Conservation (phyloP, 2,329 filamentous ascomycete genomes). For the Dryadomyces quercivorus region DNA sequence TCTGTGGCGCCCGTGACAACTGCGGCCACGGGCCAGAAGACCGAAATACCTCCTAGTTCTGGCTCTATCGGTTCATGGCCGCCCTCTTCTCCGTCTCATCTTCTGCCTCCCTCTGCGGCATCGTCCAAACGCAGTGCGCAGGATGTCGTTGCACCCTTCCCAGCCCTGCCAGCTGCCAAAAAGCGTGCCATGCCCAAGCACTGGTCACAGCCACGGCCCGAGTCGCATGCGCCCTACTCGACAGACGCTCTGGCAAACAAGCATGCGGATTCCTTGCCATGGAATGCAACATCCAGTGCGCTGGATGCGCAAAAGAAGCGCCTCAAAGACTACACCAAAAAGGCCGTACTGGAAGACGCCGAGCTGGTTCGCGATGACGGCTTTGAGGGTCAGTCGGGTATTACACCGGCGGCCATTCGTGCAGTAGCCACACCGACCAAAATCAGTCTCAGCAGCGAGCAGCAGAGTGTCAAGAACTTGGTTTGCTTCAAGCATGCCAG, state of each 20-base stretch:
- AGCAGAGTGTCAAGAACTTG: conserved; percentile 69
- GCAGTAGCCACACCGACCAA: conserved; percentile 30
- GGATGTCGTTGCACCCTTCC: conserved; percentile 18
- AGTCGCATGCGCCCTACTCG: conserved; percentile 15
- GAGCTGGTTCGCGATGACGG: conserved; percentile 18
- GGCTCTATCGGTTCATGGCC: conserved; percentile 52
- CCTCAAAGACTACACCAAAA: conserved; percentile 47
- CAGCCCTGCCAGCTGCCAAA: conserved; percentile 33
- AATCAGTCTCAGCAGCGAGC: conserved; percentile 73
- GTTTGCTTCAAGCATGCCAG: conserved; percentile 73
- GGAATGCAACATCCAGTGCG: conserved; percentile 63
- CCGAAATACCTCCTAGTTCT: neutral
- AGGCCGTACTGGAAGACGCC: conserved; percentile 24
- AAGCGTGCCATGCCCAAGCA: conserved; percentile 53
- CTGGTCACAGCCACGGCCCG: conserved; percentile 15
- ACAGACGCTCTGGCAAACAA: conserved; percentile 19
- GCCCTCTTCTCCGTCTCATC: conserved; percentile 41
- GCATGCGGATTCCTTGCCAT: conserved; percentile 31
- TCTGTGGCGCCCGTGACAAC: no score
- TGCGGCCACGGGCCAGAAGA: neutral
- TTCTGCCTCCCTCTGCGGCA: conserved; percentile 17
- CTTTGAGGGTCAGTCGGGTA: neutral
- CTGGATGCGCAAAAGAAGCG: conserved; percentile 69
- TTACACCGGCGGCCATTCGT: neutral
- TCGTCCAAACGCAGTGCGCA: conserved; percentile 30